phyloP scores from a whole-genome alignment of 1,139 yeast species.

The Scheffersomyces segobiensis region DNA sequence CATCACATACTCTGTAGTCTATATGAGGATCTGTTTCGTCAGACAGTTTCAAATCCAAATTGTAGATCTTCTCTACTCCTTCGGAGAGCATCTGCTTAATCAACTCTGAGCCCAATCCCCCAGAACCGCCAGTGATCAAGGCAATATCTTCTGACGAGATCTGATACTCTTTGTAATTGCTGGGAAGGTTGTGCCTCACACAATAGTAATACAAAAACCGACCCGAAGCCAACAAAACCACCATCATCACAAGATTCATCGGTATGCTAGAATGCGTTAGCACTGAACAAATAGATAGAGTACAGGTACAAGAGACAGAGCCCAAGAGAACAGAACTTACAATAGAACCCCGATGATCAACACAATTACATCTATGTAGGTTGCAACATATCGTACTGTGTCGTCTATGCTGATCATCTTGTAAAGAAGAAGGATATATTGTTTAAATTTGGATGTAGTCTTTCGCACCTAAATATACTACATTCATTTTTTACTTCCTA shows the following conservation, averaged over 20 bases:
- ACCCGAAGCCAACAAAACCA: background rate
- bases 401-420: background rate
- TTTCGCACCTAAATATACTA: background rate
- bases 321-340: background rate
- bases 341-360: background rate
- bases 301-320: background rate
- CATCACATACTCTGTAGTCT: constrained; percentile 48
- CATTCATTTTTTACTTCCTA: background rate
- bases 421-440: background rate
- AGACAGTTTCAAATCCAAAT: constrained; percentile 50
- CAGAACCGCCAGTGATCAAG: constrained; percentile 65
- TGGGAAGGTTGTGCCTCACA: background rate
- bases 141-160: constrained; percentile 30
- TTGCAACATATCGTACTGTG: background rate
- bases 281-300: background rate
- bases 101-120: constrained; percentile 58
- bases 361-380: background rate
- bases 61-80: constrained; percentile 37
- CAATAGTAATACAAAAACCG: background rate
- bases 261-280: background rate
- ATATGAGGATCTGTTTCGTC: constrained; percentile 16
- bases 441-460: background rate
- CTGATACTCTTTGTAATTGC: background rate
- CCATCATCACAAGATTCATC: background rate
- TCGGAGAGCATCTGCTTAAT: constrained; percentile 31